Conservation (phyloP, 208 protist genomes). For the Angomonas ambiguus region DNA sequence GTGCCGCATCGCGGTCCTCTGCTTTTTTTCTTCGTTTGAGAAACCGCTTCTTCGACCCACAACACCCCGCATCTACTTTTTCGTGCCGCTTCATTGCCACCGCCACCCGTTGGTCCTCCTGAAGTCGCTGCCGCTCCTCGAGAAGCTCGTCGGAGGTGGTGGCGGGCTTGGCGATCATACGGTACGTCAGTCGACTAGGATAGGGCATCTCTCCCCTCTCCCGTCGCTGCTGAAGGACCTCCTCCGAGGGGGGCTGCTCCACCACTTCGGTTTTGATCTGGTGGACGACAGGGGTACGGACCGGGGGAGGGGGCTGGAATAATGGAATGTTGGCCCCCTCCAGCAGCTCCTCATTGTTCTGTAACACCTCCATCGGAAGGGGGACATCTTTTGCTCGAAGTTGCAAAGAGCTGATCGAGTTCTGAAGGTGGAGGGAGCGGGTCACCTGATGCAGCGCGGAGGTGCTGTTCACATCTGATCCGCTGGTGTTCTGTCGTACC, state of each 20-base stretch:
- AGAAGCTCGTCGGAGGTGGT: not conserved
- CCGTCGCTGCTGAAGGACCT: not conserved
- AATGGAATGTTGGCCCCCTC: not conserved
- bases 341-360: not conserved
- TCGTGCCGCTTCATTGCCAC: not conserved
- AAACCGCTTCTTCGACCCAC: conserved; percentile 2
- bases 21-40: conserved; percentile 9
- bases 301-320: not conserved
- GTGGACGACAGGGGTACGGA: not conserved
- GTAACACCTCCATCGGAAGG: not conserved
- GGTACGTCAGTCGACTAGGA: conserved; percentile 36
- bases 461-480: not conserved
- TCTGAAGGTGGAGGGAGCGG: too few species aligned
- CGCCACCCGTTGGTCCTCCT: conserved; percentile 4
- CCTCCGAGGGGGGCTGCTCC: not conserved
- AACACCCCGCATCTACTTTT: conserved; percentile 17
- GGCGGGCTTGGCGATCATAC: conserved; percentile 15
- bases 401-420: not conserved
- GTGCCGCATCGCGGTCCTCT: conserved; percentile 24
- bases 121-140: not conserved
- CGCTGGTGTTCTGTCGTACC: not conserved
- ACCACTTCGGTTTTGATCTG: not conserved
- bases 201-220: conserved; percentile 30
- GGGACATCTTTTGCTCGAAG: not conserved
- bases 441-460: too few species aligned